Percentiles rank a stretch among this genome's conserved stretches.
phyloP scores from a whole-genome alignment of 192 early-diverging fungal genomes.

The Martensiomyces pterosporus region DNA sequence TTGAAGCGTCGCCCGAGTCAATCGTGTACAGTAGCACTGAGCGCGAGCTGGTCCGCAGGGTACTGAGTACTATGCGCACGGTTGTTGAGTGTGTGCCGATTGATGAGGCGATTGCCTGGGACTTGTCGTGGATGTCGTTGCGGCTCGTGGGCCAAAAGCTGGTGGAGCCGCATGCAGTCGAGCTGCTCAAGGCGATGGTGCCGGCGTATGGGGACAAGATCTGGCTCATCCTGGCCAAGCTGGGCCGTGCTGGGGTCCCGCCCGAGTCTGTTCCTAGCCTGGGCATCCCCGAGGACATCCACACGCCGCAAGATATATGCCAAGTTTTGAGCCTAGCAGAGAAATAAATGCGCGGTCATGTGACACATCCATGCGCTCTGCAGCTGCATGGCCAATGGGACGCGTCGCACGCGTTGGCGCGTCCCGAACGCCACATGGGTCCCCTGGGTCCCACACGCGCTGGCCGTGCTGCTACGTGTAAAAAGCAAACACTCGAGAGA shows the following conservation, averaged over 20 bases:
- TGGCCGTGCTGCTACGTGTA: too few species aligned
- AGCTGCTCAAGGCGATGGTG: slow-evolving; percentile 24
- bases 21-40: slow-evolving; percentile 7
- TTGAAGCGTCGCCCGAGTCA: not conserved
- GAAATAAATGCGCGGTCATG: too few species aligned
- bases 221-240: slow-evolving; percentile 37
- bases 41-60: slow-evolving; percentile 5
- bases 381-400: too few species aligned
- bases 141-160: slow-evolving; percentile 7
- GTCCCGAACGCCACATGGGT: too few species aligned
- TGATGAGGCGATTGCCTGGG: slow-evolving; percentile 30
- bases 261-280: slow-evolving; percentile 10
- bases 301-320: slow-evolving; percentile 15
- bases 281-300: slow-evolving; percentile 6
- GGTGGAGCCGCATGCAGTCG: slow-evolving; percentile 3
- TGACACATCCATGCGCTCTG: too few species aligned
- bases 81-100: slow-evolving; percentile 27
- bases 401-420: too few species aligned
- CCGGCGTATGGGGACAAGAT: slow-evolving; percentile 39
- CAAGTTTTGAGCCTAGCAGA: too few species aligned
- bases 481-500: too few species aligned
- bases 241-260: slow-evolving; percentile 1
- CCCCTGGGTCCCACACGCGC: too few species aligned
- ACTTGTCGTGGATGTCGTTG: slow-evolving; percentile 11
- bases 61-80: slow-evolving; percentile 23